Percentiles rank a stretch among this genome's conserved stretches.
Conservation (phyloP, 2,329 filamentous ascomycete species). For the Curvularia eragrostidis region DNA sequence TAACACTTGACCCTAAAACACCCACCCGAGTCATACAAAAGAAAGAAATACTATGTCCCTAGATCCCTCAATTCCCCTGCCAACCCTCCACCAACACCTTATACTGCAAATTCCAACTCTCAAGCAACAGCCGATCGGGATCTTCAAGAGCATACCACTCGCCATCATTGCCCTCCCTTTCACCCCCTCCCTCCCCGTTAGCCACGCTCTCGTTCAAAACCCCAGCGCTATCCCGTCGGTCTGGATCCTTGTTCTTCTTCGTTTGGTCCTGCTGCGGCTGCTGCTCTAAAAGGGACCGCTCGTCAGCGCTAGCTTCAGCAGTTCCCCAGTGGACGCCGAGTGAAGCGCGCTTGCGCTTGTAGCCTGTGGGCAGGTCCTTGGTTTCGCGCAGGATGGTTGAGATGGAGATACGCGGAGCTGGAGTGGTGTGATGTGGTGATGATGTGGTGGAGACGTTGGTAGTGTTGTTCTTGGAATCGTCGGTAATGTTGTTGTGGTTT, state of each 20-base stretch:
- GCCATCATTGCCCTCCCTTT: neutral
- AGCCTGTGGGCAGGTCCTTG: neutral
- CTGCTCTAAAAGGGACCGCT: neutral
- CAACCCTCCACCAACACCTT: conserved; percentile 8
- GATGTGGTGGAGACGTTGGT: neutral
- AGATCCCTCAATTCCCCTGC: neutral
- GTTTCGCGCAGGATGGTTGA: neutral
- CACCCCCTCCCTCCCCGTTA: neutral
- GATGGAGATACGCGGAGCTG: neutral
- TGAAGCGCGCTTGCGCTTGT: neutral
- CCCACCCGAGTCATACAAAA: too few species aligned
- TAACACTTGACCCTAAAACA: neutral
- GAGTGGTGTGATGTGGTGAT: neutral
- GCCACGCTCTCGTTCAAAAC: neutral
- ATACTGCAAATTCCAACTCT: conserved; percentile 6
- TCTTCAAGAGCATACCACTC: neutral
- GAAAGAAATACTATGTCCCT: too few species aligned
- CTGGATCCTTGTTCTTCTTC: too few species aligned
- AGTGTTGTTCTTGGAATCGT: too few species aligned
- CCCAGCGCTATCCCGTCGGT: neutral
- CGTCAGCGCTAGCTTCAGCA: neutral
- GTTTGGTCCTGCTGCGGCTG: neutral
- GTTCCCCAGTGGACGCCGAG: neutral
- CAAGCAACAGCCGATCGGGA: neutral
- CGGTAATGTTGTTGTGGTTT: too few species aligned